Evolutionary conservation across 176 grass and related monocot genomes (phyloP).

Genomic region (Zizania latifolia): DNA sequence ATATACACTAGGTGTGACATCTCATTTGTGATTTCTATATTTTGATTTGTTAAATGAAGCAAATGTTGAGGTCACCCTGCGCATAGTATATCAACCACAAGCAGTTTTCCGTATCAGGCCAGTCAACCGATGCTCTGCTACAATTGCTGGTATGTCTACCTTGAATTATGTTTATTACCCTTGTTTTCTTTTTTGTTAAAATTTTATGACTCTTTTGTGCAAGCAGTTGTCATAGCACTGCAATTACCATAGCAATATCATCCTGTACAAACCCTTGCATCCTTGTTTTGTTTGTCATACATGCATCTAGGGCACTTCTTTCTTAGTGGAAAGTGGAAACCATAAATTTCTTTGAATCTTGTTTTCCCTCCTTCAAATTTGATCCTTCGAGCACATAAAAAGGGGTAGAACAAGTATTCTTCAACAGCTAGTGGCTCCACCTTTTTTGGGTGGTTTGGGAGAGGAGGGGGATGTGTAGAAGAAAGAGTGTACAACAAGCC

Average conservation of each 20-base stretch:
- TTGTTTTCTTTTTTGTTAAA: background rate
- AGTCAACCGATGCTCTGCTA: slow-evolving; percentile 79
- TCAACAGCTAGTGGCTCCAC: no score
- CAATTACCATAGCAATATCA: background rate
- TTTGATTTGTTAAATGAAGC: slow-evolving; percentile 30
- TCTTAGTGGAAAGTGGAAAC: background rate
- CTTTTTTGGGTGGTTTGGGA: no score
- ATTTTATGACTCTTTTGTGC: background rate
- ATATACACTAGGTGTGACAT: background rate
- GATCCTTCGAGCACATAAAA: no score
- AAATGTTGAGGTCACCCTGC: slow-evolving; percentile 75
- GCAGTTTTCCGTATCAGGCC: slow-evolving; percentile 84
- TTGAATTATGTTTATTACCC: background rate
- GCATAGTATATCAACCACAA: slow-evolving; percentile 86
- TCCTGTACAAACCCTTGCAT: background rate
- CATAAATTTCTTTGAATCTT: background rate
- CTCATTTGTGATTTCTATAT: slow-evolving; percentile 3
- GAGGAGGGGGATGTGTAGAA: no score
- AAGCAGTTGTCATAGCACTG: background rate
- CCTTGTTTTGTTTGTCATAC: background rate
- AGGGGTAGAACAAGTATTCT: no score
- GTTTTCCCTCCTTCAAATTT: no score
- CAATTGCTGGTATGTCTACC: slow-evolving; percentile 62
- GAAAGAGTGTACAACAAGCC: no score
- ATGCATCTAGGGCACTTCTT: background rate